A percentile compares a stretch with the other conserved stretches of the same genome.
phyloP scores from a whole-genome alignment of 2,329 filamentous ascomycete genomes.

The Escovopsis weberi region DNA sequence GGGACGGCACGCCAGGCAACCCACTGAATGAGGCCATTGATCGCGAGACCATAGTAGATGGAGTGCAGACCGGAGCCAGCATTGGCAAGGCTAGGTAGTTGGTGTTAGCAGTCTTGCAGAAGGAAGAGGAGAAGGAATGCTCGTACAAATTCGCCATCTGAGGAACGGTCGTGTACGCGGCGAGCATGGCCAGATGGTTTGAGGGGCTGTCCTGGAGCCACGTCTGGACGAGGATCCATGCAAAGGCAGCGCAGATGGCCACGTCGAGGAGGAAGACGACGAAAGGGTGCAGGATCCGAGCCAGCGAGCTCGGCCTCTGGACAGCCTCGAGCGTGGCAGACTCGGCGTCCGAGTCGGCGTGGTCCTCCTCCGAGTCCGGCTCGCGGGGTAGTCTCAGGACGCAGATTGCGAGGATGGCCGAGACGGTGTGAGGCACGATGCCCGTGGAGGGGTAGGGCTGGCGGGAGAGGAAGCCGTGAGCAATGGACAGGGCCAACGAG shows the following conservation, averaged over 20 bases:
- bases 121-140: neutral
- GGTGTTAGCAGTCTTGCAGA: neutral
- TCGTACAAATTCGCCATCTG: conserved; percentile 26
- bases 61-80: conserved; percentile 22
- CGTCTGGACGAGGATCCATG: conserved; percentile 26
- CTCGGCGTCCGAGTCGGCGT: conserved; percentile 1
- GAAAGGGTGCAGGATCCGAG: conserved; percentile 16
- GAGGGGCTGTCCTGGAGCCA: conserved; percentile 18
- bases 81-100: conserved; percentile 20
- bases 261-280: conserved; percentile 23
- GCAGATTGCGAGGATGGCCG: conserved; percentile 14
- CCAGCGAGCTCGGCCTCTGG: conserved; percentile 2
- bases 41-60: conserved; percentile 25
- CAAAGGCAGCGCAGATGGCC: conserved; percentile 20
- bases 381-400: conserved; percentile 9
- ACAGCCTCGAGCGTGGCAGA: neutral
- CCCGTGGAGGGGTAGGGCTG: conserved; percentile 23
- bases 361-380: neutral
- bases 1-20: conserved; percentile 24
- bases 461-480: conserved; percentile 21
- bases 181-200: conserved; percentile 23
- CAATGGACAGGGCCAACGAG: conserved; percentile 24
- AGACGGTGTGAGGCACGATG: conserved; percentile 24
- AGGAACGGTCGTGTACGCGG: conserved; percentile 27
- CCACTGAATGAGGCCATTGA: conserved; percentile 23